A percentile compares a stretch with the other conserved stretches of the same genome.
These are phyloP conservation scores for Syncephalastrum monosporum DNA, from an alignment of 371 early-diverging fungal genomes.

Conservation along the genomic window DNA sequence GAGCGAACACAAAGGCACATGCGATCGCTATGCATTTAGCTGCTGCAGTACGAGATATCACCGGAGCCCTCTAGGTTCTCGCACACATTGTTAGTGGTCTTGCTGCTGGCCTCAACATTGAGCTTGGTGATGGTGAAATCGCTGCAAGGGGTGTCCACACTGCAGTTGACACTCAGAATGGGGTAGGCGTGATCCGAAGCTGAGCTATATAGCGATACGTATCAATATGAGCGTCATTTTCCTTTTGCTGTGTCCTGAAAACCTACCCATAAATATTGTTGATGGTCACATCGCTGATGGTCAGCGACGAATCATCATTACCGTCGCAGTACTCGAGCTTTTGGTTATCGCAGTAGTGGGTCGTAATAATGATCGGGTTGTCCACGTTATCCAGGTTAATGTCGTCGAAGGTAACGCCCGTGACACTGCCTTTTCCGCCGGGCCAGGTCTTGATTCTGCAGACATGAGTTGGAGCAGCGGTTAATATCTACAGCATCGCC, in stretches of 20 bases:
- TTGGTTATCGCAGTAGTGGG: constrained; percentile 26
- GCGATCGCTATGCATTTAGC: background rate
- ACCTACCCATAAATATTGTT: constrained; percentile 20
- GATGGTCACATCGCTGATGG: constrained; percentile 25
- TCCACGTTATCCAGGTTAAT: constrained; percentile 21
- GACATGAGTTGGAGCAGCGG: background rate
- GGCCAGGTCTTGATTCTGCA: constrained; percentile 30
- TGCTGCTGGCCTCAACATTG: constrained; percentile 9
- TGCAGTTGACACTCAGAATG: constrained; percentile 24
- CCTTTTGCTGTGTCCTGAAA: too few species aligned
- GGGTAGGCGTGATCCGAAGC: constrained; percentile 13
- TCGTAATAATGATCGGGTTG: constrained; percentile 26
- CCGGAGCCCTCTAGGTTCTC: constrained; percentile 19
- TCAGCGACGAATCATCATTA: constrained; percentile 19
- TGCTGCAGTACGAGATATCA: constrained; percentile 20
- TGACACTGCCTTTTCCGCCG: constrained; percentile 24
- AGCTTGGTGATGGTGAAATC: constrained; percentile 18
- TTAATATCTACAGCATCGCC: too few species aligned
- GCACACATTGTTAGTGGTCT: constrained; percentile 24
- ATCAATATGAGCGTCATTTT: too few species aligned
- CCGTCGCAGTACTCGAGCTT: constrained; percentile 15
- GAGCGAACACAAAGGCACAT: too few species aligned
- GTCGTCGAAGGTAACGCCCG: constrained; percentile 15
- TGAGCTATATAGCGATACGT: constrained; percentile 4
- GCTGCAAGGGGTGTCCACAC: constrained; percentile 24